Evolutionary conservation across 129 eudicot genomes (phyloP).

Genomic region (Artemisia argyi): DNA sequence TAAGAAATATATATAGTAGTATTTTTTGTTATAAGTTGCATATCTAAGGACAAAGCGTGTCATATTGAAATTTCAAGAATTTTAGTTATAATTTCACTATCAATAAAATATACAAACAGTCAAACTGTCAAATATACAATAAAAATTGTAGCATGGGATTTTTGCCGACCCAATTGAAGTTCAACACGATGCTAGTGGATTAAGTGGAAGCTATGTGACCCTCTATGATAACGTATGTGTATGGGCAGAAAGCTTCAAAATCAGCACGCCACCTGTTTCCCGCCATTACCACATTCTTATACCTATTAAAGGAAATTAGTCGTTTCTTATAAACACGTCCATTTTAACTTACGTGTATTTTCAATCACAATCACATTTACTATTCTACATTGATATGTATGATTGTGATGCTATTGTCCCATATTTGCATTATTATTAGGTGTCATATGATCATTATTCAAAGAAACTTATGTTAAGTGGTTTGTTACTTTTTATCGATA

Average conservation of each 20-base stretch:
- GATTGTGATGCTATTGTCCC: too few species aligned
- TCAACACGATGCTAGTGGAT: background rate
- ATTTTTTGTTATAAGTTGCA: too few species aligned
- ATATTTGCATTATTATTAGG: too few species aligned
- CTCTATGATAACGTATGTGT: conserved; percentile 4
- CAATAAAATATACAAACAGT: background rate
- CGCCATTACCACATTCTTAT: background rate
- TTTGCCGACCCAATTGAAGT: conserved; percentile 15
- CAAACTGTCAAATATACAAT: background rate
- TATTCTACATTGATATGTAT: too few species aligned
- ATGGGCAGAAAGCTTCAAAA: background rate
- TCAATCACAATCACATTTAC: too few species aligned
- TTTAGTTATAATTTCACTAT: background rate
- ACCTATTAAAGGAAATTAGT: background rate
- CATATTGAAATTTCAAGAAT: too few species aligned
- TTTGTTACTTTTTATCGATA: background rate
- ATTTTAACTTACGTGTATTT: too few species aligned
- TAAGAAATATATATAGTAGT: background rate
- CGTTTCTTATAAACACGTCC: background rate
- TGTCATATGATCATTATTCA: too few species aligned
- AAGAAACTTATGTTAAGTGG: too few species aligned
- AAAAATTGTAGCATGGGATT: background rate
- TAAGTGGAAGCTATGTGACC: background rate
- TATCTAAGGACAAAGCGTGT: background rate
- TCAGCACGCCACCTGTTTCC: conserved; percentile 1